A percentile compares a stretch with the other conserved stretches of the same genome.
Conservation (phyloP, 1,284 basidiomycete species). For the Ceratobasidium sp. region DNA sequence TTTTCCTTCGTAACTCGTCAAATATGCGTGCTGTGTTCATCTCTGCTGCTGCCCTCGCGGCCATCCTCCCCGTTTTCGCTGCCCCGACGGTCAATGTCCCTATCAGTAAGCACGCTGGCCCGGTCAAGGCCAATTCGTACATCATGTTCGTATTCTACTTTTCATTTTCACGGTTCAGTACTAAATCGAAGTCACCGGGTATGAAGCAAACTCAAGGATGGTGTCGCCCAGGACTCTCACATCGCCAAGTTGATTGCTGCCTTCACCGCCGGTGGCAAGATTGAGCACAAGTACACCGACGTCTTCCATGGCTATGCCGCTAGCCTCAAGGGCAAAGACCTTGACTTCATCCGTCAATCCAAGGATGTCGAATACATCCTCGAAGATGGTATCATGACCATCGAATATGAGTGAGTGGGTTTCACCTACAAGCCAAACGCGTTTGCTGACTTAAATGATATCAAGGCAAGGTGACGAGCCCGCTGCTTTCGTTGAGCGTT, state of each 20-base stretch:
- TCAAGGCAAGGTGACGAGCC: slow-evolving; percentile 19
- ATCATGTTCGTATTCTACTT: slow-evolving; percentile 35
- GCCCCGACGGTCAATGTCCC: slow-evolving; percentile 29
- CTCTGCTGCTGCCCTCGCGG: slow-evolving; percentile 38
- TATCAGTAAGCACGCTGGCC: slow-evolving; percentile 39
- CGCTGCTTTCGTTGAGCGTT: neutral
- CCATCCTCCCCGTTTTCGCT: slow-evolving; percentile 37
- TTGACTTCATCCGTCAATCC: slow-evolving; percentile 40
- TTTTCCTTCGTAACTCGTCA: too few species aligned
- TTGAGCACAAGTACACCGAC: slow-evolving; percentile 42
- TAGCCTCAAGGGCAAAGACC: slow-evolving; percentile 28
- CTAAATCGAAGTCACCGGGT: too few species aligned
- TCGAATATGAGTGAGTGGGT: slow-evolving; percentile 21
- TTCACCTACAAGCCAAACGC: neutral
- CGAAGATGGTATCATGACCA: slow-evolving; percentile 31
- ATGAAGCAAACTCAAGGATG: slow-evolving; percentile 43
- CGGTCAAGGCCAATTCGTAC: slow-evolving; percentile 43
- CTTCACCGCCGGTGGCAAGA: neutral
- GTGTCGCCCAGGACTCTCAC: slow-evolving; percentile 21
- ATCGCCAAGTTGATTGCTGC: slow-evolving; percentile 25
- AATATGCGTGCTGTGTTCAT: slow-evolving; percentile 29
- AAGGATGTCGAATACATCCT: slow-evolving; percentile 40
- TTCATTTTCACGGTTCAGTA: neutral
- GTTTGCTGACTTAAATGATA: neutral
- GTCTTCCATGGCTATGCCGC: slow-evolving; percentile 49